Percentiles rank a stretch among this genome's conserved stretches.
Conservation (phyloP, 1,139 yeast genomes). For the Suhomyces bolitotheri region DNA sequence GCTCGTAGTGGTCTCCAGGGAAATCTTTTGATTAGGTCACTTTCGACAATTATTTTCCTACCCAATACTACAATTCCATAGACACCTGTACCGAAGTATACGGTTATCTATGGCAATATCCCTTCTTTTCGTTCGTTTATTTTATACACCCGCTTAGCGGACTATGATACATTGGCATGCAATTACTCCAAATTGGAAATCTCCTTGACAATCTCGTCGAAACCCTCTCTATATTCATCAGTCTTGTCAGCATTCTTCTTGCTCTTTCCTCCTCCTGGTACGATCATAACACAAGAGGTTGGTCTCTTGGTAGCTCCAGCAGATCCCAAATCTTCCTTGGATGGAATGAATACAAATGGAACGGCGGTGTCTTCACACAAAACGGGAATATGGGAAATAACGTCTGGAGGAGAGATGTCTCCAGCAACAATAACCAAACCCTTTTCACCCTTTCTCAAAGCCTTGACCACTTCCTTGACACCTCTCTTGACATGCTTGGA, state of each 20-base stretch:
- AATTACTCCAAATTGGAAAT: slow-evolving; percentile 46
- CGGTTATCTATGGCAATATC: too few relatives aligned
- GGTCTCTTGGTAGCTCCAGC: slow-evolving; percentile 99
- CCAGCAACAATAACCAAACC: slow-evolving; percentile 97
- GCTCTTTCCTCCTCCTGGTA: slow-evolving; percentile 92
- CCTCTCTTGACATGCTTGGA: slow-evolving; percentile 99
- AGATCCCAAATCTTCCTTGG: slow-evolving; percentile 96
- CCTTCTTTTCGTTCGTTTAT: slow-evolving; percentile 1
- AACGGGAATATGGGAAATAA: slow-evolving; percentile 94
- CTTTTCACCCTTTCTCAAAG: slow-evolving; percentile 95
- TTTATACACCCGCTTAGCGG: slow-evolving; percentile 8
- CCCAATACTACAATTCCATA: too few relatives aligned
- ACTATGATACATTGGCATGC: slow-evolving; percentile 8
- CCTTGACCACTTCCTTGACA: slow-evolving; percentile 97
- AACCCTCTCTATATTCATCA: slow-evolving; percentile 89
- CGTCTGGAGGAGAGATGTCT: slow-evolving; percentile 96
- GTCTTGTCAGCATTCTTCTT: slow-evolving; percentile 76
- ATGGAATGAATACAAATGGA: slow-evolving; percentile 90
- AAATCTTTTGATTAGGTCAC: too few relatives aligned
- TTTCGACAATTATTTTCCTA: too few relatives aligned
- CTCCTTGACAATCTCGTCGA: slow-evolving; percentile 94
- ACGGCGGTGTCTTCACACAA: slow-evolving; percentile 92
- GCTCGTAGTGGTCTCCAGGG: too few relatives aligned
- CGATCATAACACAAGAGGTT: slow-evolving; percentile 95
- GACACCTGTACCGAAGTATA: too few relatives aligned